Percentiles rank a stretch among this genome's conserved stretches.
Evolutionary conservation across 306 rosid species (phyloP).

Genomic region (Cucurbita moschata): DNA sequence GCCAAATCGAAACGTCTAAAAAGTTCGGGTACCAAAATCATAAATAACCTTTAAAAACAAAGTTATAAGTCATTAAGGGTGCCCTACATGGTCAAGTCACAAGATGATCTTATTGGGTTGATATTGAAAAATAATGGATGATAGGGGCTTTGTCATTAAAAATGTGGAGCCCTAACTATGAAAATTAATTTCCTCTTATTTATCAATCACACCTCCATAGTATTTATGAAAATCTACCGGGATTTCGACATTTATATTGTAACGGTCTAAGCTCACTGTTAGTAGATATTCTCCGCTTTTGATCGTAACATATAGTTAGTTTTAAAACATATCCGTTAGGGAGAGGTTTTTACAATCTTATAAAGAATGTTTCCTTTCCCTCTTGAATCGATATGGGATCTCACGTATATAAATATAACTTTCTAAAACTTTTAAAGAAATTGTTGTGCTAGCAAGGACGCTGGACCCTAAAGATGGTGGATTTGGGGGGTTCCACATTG

Average conservation of each 20-base stretch:
- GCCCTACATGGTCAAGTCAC: not conserved
- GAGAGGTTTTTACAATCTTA: no score
- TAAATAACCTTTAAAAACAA: not conserved
- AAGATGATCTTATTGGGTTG: not conserved
- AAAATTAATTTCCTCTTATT: not conserved
- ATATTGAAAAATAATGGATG: not conserved
- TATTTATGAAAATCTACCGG: not conserved
- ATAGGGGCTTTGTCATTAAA: not conserved
- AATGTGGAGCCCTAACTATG: not conserved
- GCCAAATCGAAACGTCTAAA: not conserved
- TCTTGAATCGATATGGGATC: no score
- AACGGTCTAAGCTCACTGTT: no score
- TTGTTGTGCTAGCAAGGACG: no score
- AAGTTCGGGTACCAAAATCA: not conserved
- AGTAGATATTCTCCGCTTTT: no score
- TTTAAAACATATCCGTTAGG: no score
- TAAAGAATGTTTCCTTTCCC: no score
- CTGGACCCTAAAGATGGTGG: no score
- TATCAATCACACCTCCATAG: not conserved
- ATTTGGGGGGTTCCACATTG: no score
- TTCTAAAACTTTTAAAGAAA: no score
- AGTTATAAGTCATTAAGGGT: not conserved
- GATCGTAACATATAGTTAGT: no score
- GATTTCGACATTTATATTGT: not conserved
- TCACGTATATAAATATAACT: no score